phyloP scores from a whole-genome alignment of 2,329 filamentous ascomycete species.

The Aureobasidium subglaciale region DNA sequence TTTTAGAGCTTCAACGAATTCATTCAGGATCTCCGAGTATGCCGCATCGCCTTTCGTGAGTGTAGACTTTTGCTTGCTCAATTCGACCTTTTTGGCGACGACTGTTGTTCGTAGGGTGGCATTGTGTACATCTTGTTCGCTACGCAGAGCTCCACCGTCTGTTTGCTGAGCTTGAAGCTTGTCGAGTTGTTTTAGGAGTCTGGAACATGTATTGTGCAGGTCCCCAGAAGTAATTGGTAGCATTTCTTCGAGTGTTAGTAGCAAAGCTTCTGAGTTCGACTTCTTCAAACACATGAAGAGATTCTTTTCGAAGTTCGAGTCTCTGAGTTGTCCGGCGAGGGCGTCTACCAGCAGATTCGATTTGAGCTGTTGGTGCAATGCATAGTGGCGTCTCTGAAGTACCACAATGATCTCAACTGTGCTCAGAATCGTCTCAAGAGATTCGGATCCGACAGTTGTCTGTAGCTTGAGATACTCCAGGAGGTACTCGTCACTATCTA shows the following conservation, averaged over 20 bases:
- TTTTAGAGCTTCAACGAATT: constrained; percentile 45
- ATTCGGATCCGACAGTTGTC: constrained; percentile 21
- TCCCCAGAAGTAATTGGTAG: background rate
- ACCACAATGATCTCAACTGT: constrained; percentile 29
- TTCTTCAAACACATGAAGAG: constrained; percentile 54
- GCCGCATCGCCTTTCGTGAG: constrained; percentile 64
- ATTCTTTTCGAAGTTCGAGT: constrained; percentile 45
- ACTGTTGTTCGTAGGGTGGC: constrained; percentile 69
- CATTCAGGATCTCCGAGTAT: constrained; percentile 60
- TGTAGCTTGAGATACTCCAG: constrained; percentile 35
- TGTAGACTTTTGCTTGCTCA: constrained; percentile 66
- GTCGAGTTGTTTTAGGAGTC: constrained; percentile 20
- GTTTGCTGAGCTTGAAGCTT: constrained; percentile 20
- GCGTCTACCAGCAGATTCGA: constrained; percentile 55
- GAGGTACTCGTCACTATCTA: constrained; percentile 56
- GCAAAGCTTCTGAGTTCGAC: constrained; percentile 48
- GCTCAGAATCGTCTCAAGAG: constrained; percentile 34
- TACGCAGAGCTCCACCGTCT: constrained; percentile 49
- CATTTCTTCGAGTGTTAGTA: constrained; percentile 32
- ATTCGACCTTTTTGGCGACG: constrained; percentile 71
- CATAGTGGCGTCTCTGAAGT: constrained; percentile 34
- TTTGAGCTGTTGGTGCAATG: constrained; percentile 29
- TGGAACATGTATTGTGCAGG: constrained; percentile 30
- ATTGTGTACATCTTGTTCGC: constrained; percentile 64
- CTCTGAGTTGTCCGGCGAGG: constrained; percentile 49